Conservation (phyloP, 1,139 yeast genomes). For the Zhuliangozyma parablackwelliae region DNA sequence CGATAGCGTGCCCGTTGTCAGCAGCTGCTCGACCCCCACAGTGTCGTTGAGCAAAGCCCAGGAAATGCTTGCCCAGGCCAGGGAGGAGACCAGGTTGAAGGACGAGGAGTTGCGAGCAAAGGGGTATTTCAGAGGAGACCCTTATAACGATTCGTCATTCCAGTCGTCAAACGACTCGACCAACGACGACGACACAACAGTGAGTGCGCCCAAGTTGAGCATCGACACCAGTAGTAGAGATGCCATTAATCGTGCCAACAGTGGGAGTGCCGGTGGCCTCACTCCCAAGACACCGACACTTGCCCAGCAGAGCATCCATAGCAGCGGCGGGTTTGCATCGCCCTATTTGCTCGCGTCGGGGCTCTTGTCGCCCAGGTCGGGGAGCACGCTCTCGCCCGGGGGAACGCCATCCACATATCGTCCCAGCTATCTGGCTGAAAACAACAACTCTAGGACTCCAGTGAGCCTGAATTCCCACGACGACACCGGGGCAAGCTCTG, state of each 20-base stretch:
- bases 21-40: constrained; percentile 92
- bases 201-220: constrained; percentile 24
- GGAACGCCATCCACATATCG: constrained; percentile 15
- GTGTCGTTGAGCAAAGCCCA: constrained; percentile 84
- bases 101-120: constrained; percentile 49
- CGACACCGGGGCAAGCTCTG: neutral
- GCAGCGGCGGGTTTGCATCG: constrained; percentile 53
- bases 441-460: neutral
- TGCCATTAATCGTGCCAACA: neutral
- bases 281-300: constrained; percentile 30
- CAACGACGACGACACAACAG: constrained; percentile 23
- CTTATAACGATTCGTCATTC: constrained; percentile 5
- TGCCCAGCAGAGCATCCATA: constrained; percentile 16
- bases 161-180: constrained; percentile 20
- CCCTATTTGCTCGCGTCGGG: constrained; percentile 62
- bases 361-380: constrained; percentile 44
- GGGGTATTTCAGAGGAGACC: constrained; percentile 26
- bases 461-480: no score
- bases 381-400: constrained; percentile 18
- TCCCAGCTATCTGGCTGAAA: constrained; percentile 3
- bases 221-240: constrained; percentile 23
- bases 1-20: constrained; percentile 88
- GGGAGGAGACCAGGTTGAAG: constrained; percentile 63
- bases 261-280: neutral
- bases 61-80: constrained; percentile 75